Base-by-base conservation (phyloP, 345 rosid species). In the Eucalyptus victrix region DNA sequence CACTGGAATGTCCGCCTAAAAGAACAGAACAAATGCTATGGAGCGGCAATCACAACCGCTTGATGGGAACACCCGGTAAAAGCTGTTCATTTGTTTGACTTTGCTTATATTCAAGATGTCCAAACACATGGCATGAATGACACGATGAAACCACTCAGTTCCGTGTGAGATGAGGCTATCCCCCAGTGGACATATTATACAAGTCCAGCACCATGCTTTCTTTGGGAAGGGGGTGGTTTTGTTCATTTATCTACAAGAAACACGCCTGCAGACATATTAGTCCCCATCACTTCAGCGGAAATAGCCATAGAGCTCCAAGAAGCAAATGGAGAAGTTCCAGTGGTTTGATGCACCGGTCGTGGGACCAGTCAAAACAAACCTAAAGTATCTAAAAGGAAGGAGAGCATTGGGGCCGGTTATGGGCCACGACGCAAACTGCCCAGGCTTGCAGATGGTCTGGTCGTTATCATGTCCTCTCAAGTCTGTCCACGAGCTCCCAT, bases 351-450 rank as follows among this genome's bases (percentile, higher is more conserved):
- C 90, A 89, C 96, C 99, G 3, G 95, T 87, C 3, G 99, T 97
- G 23, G 95, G 97, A 80, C 96, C 98, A 12, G 95, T 95, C 53
- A 95, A 92, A 47, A 95, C 89, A 87, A 95, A 95, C 90, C 97
- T 94, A 91, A 98, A 97, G 93, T 92, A 95, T 90, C 97, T 93
- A 86, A 95, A 96, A 5, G 98, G 97, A 67, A 94, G 98, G 87
- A 97, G 93, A 3, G 98, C 94, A 65, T 93, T 94, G 6, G 96
- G 93, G 72, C 97, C 99, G 23, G 91, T 91, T 24, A 97, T 72
- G 5, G 98, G 93, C 99, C 99, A 97, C 3, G 99, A 96, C 24
- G 96, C 95, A 88, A 94, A 97, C 93, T 97, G 99, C 83, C 96
- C 98, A 1, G 94, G 95, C 90, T 95, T 95, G 94, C 99, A 94